Evolutionary conservation across 768 basidiomycete species (phyloP), one percentile per base, ranked within the genome.

Genomic region (Coprinopsis marcescibilis): DNA sequence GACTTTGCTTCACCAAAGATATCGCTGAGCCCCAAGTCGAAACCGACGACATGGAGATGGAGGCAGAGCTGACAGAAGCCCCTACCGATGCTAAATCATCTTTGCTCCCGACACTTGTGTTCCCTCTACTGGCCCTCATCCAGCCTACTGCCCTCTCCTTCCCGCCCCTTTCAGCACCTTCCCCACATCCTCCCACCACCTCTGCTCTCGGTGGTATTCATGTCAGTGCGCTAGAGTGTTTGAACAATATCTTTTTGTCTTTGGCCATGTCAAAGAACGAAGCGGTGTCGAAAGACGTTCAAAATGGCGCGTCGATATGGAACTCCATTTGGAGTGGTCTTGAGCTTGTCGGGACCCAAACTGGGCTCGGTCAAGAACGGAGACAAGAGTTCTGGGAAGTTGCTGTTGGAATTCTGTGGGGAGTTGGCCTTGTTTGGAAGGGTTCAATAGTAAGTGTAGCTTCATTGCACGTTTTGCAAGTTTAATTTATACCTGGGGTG

Each of bases 181-280:
- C 90, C 0, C 69, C 75, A 17, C 89, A 95, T 58, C 89, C 91
- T 32, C 93, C 93, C 1, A 92, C 85, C 11, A 95, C 93, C 0
- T 89, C 91, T 20, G 85, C 73, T 8, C 76, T 97, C 36, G 78
- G 86, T 52, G 80, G 85, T 5, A 80, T 95, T 42, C 93, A 96
- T 59, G 71, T 90, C 47, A 75, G 83, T 52, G 88, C 91, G 8
- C 72, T 94, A 21, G 91, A 95, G 60, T 92, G 92, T 57, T 72
- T 97, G 38, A 92, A 89, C 58, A 96, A 97, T 58, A 72, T 93
- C 30, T 85, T 95, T 57, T 70, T 94, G 27, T 83, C 90, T 2
- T 71, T 87, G 11, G 74, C 81, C 2, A 69, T 76, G 0, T 63
- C 71, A 3, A 65, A 73, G 1, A 72, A 70, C 43, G 53, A 69